phyloP scores from a whole-genome alignment of 2,329 filamentous ascomycete species.

The Gnomoniopsis sp. region DNA sequence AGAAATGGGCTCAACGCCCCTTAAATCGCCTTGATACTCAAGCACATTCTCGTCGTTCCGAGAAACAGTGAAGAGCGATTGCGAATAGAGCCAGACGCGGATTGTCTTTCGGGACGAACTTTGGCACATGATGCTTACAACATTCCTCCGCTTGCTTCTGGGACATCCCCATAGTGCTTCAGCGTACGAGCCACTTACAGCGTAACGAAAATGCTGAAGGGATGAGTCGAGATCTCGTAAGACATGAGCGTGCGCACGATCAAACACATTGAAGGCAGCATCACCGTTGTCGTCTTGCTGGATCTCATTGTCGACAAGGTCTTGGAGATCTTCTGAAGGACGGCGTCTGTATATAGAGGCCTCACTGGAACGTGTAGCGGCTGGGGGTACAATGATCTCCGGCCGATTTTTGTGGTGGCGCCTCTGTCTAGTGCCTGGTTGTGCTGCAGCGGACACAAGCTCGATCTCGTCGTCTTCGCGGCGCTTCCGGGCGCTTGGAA shows the following conservation, averaged over 20 bases:
- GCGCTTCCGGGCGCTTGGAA: neutral
- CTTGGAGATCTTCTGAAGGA: neutral
- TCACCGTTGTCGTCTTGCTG: neutral
- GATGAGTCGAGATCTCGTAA: conserved; percentile 35
- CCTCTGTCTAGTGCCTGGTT: neutral
- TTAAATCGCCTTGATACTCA: conserved; percentile 35
- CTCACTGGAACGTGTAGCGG: neutral
- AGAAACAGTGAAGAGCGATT: conserved; percentile 25
- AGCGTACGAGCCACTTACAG: conserved; percentile 42
- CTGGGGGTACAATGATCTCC: neutral
- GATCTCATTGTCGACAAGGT: neutral
- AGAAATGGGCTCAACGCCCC: conserved; percentile 20
- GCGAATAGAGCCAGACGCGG: conserved; percentile 35
- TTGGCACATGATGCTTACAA: conserved; percentile 41
- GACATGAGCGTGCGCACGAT: conserved; percentile 28
- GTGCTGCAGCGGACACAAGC: neutral
- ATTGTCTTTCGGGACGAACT: conserved; percentile 32
- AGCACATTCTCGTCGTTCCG: conserved; percentile 36
- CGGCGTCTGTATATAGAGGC: neutral
- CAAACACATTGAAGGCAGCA: conserved; percentile 21
- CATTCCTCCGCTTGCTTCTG: conserved; percentile 23
- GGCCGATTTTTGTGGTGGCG: neutral
- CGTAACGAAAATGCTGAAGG: conserved; percentile 43
- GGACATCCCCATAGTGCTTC: conserved; percentile 41
- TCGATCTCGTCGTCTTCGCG: neutral